Percentiles rank a stretch among this genome's conserved stretches.
Evolutionary conservation across 106 monocot genomes (phyloP).

Genomic region (Platanthera zijinensis): DNA sequence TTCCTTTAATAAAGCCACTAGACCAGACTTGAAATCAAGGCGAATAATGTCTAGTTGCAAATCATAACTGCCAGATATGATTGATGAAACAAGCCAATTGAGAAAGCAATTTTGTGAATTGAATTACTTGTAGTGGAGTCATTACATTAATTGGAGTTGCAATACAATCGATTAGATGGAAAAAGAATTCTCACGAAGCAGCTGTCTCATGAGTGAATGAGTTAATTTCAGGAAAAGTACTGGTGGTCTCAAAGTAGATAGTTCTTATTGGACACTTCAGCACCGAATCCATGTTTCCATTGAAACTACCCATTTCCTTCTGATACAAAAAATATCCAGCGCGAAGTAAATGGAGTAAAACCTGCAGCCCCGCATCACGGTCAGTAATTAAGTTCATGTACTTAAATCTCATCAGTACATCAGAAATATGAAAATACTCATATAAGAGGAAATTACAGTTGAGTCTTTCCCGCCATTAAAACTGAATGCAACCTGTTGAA

Average conservation of each 20-base stretch:
- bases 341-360: conserved; percentile 88
- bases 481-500: conserved; percentile 95
- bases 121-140: neutral
- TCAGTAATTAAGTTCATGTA: neutral
- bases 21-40: conserved; percentile 88
- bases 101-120: neutral
- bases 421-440: conserved; percentile 8
- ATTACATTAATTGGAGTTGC: neutral
- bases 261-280: conserved; percentile 69
- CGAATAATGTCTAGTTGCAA: conserved; percentile 82
- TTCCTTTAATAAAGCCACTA: conserved; percentile 61
- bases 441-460: conserved; percentile 58
- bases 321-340: conserved; percentile 75
- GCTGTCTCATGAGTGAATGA: conserved; percentile 94
- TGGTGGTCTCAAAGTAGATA: conserved; percentile 86
- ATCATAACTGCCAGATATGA: conserved; percentile 53
- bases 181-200: conserved; percentile 34
- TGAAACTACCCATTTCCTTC: conserved; percentile 17
- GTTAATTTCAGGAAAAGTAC: conserved; percentile 87
- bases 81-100: neutral
- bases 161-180: conserved; percentile 4
- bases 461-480: conserved; percentile 99
- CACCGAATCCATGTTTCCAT: conserved; percentile 14
- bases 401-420: neutral
- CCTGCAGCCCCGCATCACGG: conserved; percentile 34